A percentile compares a stretch with the other conserved stretches of the same genome.
phyloP scores from a whole-genome alignment of 192 early-diverging fungal genomes.

The Entomortierella beljakovae region DNA sequence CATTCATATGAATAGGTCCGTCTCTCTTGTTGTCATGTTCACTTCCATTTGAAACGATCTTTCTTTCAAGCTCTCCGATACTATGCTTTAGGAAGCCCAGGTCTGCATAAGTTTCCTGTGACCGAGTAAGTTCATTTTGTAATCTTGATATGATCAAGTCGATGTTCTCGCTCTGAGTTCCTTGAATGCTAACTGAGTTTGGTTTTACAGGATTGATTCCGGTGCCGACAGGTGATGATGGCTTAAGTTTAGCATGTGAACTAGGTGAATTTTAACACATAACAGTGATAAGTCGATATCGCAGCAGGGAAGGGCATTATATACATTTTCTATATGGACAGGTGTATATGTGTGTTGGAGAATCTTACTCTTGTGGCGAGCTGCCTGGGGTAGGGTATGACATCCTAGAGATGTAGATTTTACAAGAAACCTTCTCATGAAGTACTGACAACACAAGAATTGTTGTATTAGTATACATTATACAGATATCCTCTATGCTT shows the following conservation, averaged over 20 bases:
- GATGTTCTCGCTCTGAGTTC: slow-evolving; percentile 44
- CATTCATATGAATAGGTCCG: not conserved
- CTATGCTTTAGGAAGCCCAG: slow-evolving; percentile 43
- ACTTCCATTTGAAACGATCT: slow-evolving; percentile 7
- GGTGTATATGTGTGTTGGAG: not conserved
- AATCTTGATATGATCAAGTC: slow-evolving; percentile 45
- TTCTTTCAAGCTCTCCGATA: slow-evolving; percentile 36
- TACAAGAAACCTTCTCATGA: slow-evolving; percentile 53
- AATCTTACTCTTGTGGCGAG: slow-evolving; percentile 46
- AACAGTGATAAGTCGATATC: not conserved
- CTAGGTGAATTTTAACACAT: not conserved
- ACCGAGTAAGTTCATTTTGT: slow-evolving; percentile 46
- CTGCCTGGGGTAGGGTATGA: slow-evolving; percentile 31
- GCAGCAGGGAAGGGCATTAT: not conserved
- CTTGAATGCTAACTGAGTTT: slow-evolving; percentile 7
- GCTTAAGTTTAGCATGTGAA: slow-evolving; percentile 37
- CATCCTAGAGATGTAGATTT: slow-evolving; percentile 45
- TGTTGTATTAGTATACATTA: not conserved
- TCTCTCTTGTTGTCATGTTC: not conserved
- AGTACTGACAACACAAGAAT: slow-evolving; percentile 23
- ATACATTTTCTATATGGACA: not conserved
- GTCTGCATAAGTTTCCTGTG: slow-evolving; percentile 48
- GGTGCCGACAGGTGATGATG: slow-evolving; percentile 15
- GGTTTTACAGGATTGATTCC: slow-evolving; percentile 12
- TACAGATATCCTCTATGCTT: too few relatives aligned